These are phyloP conservation scores for Thelephora aurantiotincta DNA, from an alignment of 768 basidiomycete genomes.

Conservation along the genomic window DNA sequence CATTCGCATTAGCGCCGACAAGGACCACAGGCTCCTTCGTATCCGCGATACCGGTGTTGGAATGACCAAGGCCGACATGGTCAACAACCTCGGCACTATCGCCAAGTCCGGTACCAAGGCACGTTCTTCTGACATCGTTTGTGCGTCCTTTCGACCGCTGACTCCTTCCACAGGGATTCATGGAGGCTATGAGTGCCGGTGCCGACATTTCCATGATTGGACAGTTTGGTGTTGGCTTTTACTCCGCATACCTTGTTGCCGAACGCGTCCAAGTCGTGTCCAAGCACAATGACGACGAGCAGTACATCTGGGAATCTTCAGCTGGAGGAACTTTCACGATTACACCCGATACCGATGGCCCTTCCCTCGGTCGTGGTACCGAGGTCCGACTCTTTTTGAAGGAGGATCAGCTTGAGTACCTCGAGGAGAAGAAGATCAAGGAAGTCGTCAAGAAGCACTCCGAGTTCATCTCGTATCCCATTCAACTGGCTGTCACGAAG, in stretches of 20 bases:
- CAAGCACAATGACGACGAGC: conserved; percentile 99
- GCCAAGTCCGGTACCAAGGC: conserved; percentile 93
- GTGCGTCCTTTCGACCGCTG: not conserved
- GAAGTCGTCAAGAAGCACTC: conserved; percentile 99
- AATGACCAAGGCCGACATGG: conserved; percentile 99
- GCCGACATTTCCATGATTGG: conserved; percentile 95
- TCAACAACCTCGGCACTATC: conserved; percentile 97
- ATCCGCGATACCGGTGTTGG: conserved; percentile 96
- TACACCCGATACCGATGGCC: conserved; percentile 83
- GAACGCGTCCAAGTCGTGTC: conserved; percentile 97
- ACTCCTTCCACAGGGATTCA: conserved; percentile 63
- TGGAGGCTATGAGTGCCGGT: conserved; percentile 91
- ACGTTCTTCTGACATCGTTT: not conserved
- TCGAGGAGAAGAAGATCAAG: conserved; percentile 99
- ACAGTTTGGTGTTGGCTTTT: conserved; percentile 99
- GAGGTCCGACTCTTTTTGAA: conserved; percentile 89
- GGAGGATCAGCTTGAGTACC: conserved; percentile 97
- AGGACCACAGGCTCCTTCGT: conserved; percentile 83
- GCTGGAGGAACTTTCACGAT: conserved; percentile 99
- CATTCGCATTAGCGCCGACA: conserved; percentile 92
- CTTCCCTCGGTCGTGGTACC: conserved; percentile 84
- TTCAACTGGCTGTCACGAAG: conserved; percentile 96
- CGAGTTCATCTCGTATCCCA: conserved; percentile 99
- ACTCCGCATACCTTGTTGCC: conserved; percentile 98
- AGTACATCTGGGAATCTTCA: conserved; percentile 99